phyloP scores from a whole-genome alignment of 495 filamentous ascomycete genomes.

The Penicillium turbatum region DNA sequence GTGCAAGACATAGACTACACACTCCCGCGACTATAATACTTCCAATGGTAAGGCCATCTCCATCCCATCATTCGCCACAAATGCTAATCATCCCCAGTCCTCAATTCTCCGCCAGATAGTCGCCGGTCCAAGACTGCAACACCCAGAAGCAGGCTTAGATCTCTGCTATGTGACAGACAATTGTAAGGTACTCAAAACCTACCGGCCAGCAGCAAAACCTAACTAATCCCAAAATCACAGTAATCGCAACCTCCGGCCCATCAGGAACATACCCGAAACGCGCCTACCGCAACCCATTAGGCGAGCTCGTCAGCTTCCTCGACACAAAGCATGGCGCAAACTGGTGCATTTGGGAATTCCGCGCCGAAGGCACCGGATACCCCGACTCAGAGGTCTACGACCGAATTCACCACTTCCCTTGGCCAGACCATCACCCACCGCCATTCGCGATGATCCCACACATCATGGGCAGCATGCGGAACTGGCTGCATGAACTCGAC shows the following conservation, averaged over 20 bases:
- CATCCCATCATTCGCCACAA: not conserved
- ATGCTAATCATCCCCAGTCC: slow-evolving; percentile 37
- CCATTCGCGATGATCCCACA: slow-evolving; percentile 82
- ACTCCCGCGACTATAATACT: not conserved
- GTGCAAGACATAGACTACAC: not conserved
- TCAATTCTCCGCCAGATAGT: slow-evolving; percentile 69
- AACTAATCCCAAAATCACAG: slow-evolving; percentile 24
- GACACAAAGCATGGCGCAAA: slow-evolving; percentile 73
- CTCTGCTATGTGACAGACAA: slow-evolving; percentile 92
- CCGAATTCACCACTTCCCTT: slow-evolving; percentile 84
- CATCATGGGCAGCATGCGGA: slow-evolving; percentile 86
- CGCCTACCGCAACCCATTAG: slow-evolving; percentile 88
- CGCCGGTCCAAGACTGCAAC: slow-evolving; percentile 73
- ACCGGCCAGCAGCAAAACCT: not conserved
- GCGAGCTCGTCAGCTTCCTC: slow-evolving; percentile 78
- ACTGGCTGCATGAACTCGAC: slow-evolving; percentile 67
- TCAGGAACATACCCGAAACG: slow-evolving; percentile 80
- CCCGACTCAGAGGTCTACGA: slow-evolving; percentile 82
- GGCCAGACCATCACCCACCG: slow-evolving; percentile 95
- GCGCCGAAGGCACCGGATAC: slow-evolving; percentile 94
- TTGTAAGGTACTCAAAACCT: slow-evolving; percentile 36
- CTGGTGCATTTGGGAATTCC: slow-evolving; percentile 97
- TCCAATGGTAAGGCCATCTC: not conserved
- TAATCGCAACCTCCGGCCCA: slow-evolving; percentile 79
- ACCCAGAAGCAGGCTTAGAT: slow-evolving; percentile 84